Conservation (phyloP, 805 yeast species). For the Metschnikowia koreensis region DNA sequence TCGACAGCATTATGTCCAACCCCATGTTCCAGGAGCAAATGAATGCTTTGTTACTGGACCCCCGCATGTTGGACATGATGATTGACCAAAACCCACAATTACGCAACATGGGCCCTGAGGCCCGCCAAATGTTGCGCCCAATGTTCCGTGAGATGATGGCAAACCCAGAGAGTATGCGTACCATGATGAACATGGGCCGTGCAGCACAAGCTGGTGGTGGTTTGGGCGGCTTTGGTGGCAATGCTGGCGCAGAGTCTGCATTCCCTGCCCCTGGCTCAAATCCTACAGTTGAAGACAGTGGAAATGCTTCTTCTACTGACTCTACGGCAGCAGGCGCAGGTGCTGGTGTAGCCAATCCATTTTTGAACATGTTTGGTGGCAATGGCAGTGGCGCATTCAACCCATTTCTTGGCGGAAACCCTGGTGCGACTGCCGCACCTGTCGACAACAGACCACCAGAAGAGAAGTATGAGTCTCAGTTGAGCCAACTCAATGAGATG, state of each 20-base stretch:
- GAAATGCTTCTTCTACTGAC: background rate
- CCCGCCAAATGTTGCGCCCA: constrained; percentile 82
- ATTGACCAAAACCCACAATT: constrained; percentile 82
- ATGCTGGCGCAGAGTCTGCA: constrained; percentile 15
- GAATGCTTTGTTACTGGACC: constrained; percentile 80
- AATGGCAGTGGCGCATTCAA: constrained; percentile 41
- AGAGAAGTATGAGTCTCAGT: constrained; percentile 42
- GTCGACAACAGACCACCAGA: constrained; percentile 46
- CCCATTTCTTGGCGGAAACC: constrained; percentile 42
- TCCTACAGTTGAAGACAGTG: constrained; percentile 28
- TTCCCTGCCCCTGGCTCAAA: constrained; percentile 42
- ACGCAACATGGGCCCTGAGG: constrained; percentile 85
- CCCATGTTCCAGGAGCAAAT: constrained; percentile 82
- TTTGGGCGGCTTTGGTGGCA: constrained; percentile 2
- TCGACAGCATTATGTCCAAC: constrained; percentile 70
- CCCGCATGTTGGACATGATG: constrained; percentile 81
- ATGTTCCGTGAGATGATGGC: constrained; percentile 63
- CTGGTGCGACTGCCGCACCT: constrained; percentile 26
- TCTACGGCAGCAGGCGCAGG: constrained; percentile 2
- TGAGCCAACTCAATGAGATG: constrained; percentile 48
- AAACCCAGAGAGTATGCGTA: constrained; percentile 86
- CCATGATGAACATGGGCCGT: constrained; percentile 74
- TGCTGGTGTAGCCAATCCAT: constrained; percentile 34
- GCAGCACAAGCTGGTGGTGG: constrained; percentile 37
- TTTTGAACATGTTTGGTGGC: constrained; percentile 36